Conservation (phyloP, 345 rosid species). For the Citrus mangshanensis region DNA sequence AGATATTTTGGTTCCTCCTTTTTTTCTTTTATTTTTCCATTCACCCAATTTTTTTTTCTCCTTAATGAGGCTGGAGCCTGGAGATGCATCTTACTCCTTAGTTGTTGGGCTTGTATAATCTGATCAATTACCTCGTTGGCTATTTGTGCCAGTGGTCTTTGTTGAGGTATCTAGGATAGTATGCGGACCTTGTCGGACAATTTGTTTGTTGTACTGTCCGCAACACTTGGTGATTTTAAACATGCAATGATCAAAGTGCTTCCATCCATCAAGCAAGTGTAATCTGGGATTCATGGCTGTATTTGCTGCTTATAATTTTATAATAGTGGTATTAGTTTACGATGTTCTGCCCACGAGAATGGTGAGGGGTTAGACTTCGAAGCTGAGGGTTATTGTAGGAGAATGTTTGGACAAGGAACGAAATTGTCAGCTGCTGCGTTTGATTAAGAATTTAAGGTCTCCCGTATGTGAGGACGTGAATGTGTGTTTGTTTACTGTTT, state of each 20-base stretch:
- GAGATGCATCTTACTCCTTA: not conserved
- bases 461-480: no score
- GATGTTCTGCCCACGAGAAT: not conserved
- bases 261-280: not conserved
- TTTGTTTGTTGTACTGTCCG: not conserved
- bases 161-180: not conserved
- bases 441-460: no score
- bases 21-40: no score
- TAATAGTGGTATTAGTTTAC: not conserved
- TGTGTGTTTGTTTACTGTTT: no score
- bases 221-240: not conserved
- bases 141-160: not conserved
- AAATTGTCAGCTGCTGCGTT: no score
- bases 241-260: not conserved
- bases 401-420: no score
- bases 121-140: not conserved
- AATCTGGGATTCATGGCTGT: not conserved
- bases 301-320: not conserved
- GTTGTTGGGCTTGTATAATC: not conserved
- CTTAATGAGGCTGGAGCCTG: not conserved
- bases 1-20: not conserved
- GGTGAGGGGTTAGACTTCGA: not conserved
- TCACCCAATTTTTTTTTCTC: not conserved
- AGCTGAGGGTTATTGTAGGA: no score
- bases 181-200: not conserved